Conservation (phyloP, 148 eudicot genomes). For the Vaccinium myrtillus region DNA sequence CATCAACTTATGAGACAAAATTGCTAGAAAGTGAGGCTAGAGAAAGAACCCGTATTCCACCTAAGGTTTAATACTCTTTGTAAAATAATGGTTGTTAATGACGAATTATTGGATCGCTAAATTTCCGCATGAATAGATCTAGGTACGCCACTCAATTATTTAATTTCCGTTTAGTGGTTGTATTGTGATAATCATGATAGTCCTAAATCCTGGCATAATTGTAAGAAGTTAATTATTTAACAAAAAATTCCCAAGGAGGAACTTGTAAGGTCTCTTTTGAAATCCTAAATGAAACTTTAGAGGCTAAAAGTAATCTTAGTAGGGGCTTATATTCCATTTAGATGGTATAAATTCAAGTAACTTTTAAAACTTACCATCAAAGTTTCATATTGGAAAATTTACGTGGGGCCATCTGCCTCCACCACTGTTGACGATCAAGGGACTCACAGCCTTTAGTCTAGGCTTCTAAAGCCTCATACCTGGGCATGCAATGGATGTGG, state of each 20-base stretch:
- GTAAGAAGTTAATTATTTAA: too few species aligned
- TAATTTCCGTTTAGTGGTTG: neutral
- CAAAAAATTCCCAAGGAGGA: too few species aligned
- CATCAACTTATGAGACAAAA: too few species aligned
- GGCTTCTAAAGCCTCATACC: neutral
- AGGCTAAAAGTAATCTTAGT: too few species aligned
- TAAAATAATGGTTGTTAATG: too few species aligned
- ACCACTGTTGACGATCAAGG: neutral
- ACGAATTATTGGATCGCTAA: neutral
- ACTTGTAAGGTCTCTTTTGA: too few species aligned
- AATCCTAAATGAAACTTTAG: too few species aligned
- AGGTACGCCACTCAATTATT: neutral
- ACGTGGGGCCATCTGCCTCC: neutral
- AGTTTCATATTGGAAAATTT: too few species aligned
- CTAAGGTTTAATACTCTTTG: neutral
- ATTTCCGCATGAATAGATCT: neutral
- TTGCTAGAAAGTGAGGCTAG: too few species aligned
- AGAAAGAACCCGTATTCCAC: neutral
- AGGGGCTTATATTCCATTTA: too few species aligned
- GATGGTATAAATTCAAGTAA: too few species aligned
- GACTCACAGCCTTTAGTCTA: neutral
- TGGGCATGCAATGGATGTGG: neutral
- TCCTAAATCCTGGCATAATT: neutral
- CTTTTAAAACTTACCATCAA: too few species aligned
- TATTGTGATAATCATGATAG: neutral